Conservation (phyloP, 2,329 filamentous ascomycete genomes). For the Alternaria sp. region DNA sequence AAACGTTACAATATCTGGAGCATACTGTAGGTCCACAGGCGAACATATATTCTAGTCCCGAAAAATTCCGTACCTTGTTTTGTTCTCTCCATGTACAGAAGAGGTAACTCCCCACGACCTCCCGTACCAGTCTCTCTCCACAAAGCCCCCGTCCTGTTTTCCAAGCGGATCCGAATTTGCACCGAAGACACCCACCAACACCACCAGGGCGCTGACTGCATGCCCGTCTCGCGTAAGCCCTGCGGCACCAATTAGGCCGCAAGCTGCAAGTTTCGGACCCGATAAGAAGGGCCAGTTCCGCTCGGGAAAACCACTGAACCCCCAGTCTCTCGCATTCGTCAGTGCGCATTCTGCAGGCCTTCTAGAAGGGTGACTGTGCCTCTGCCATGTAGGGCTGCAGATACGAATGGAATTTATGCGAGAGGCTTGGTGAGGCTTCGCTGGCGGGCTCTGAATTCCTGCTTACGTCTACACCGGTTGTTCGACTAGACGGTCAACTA, state of each 20-base stretch:
- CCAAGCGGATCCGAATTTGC: conserved; percentile 6
- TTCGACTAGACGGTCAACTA: background rate
- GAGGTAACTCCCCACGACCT: background rate
- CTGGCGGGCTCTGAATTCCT: background rate
- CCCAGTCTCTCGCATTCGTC: background rate
- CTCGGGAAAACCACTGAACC: too few species aligned
- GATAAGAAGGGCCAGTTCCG: background rate
- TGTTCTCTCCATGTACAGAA: background rate
- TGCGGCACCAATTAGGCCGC: background rate
- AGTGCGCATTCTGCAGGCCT: conserved; percentile 3
- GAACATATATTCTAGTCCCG: background rate
- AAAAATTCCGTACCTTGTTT: background rate
- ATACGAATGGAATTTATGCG: background rate
- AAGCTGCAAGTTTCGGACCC: background rate
- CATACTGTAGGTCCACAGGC: background rate
- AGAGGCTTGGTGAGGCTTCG: conserved; percentile 1
- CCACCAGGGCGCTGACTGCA: conserved; percentile 1
- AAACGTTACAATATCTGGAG: background rate
- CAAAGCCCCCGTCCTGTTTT: background rate
- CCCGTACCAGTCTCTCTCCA: too few species aligned
- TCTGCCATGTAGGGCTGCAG: background rate
- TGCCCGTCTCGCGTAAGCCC: conserved; percentile 7
- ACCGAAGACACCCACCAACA: conserved; percentile 1
- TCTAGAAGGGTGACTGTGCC: conserved; percentile 9
- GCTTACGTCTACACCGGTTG: background rate